Conservation (phyloP, 169 alveolate species). For the Cryptosporidium canis region DNA sequence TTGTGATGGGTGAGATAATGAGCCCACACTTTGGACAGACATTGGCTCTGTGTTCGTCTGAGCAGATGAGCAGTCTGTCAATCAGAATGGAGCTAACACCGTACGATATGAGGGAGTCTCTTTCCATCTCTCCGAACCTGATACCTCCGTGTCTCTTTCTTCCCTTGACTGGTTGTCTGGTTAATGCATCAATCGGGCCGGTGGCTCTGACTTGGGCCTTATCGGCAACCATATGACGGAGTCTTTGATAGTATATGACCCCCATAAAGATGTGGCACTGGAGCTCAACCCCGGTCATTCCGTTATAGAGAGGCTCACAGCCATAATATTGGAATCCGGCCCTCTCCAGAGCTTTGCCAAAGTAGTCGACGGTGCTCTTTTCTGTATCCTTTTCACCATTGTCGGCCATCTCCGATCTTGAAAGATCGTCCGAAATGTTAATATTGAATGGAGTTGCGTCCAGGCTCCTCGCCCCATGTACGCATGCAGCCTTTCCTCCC, state of each 20-base stretch:
- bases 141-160: constrained; percentile 99
- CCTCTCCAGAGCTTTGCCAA: constrained; percentile 75
- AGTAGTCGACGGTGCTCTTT: constrained; percentile 75
- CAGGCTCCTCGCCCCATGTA: constrained; percentile 89
- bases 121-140: constrained; percentile 99
- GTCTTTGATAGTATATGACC: constrained; percentile 97
- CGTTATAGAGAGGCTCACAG: constrained; percentile 97
- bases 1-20: constrained; percentile 88
- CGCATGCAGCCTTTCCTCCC: constrained; percentile 98
- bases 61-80: constrained; percentile 96
- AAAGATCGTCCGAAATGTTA: constrained; percentile 74
- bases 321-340: constrained; percentile 91
- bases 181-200: constrained; percentile 98
- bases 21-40: constrained; percentile 98
- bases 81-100: constrained; percentile 96
- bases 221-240: constrained; percentile 99
- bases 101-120: constrained; percentile 98
- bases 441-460: constrained; percentile 90
- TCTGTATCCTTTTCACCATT: constrained; percentile 11
- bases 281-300: constrained; percentile 96
- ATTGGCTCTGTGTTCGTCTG: constrained; percentile 97
- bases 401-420: constrained; percentile 29
- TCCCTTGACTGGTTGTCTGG: constrained; percentile 99
- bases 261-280: constrained; percentile 98
- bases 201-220: constrained; percentile 95